Evolutionary conservation across 768 basidiomycete genomes (phyloP), one percentile per base, ranked within the genome.

Genomic region (Agaricus blazei): DNA sequence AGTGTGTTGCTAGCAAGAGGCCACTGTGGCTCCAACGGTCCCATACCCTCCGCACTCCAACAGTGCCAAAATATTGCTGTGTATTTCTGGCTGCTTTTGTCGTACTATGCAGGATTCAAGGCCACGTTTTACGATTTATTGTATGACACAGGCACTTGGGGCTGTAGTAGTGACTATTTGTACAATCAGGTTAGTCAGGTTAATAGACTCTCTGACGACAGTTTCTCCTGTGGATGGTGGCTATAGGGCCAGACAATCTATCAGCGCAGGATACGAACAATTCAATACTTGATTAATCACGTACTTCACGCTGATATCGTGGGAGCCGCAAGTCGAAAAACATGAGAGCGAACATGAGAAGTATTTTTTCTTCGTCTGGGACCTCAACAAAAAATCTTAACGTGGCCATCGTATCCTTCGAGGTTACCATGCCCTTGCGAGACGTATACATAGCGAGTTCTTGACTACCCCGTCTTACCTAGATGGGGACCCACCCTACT

Each of bases 221-320:
- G 19, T 19, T 19, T 19, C 19, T 19, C 19, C 19, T 19, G 19
- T 19, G 19, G 19, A 19, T 19, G 19, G 19, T 19, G 19, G 19
- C 19, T 19, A 19, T 19, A 19, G 19, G 19, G 19, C 19, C 19
- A 19, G 19, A 19, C 19, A 51, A 41, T 19, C 50, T 15, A 23
- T 40, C 19, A 51, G 19, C 50, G 19, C 19, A 19, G 19, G 26
- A 40, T 51, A 51, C 37, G 23, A 11, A 82, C 79, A 49, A 84
- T 86, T 36, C 34, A 4, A 37, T 43, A 9, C 34, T 56, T 19
- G 52, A 29, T 38, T 42, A 37, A 38, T 48, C 48, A 31, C 53
- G 27, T 48, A 61, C 62, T 48, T 48, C 34, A 23, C 52, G 58
- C 43, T 45, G 38, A 31, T 37, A 23, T 26, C 40, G 58, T 24